Evolutionary conservation across 1,139 yeast genomes (phyloP).

Genomic region (Yamadazyma spencermartinsiae): DNA sequence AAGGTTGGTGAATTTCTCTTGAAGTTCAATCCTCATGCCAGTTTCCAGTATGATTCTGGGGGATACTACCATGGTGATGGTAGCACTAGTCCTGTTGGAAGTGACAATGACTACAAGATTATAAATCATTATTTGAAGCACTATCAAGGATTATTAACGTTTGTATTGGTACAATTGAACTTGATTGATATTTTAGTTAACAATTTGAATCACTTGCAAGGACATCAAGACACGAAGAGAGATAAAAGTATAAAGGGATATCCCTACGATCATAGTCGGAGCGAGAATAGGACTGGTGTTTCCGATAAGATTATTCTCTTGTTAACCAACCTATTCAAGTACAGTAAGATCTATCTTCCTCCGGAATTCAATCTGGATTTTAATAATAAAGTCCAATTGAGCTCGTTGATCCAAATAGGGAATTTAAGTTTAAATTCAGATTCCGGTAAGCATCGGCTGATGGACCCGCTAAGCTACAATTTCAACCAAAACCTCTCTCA

Average conservation of each 20-base stretch:
- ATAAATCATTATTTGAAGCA: constrained; percentile 42
- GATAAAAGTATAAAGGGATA: too few species aligned
- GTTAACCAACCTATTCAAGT: constrained; percentile 58
- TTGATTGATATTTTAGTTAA: constrained; percentile 55
- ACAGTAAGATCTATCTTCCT: constrained; percentile 59
- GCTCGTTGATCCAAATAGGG: constrained; percentile 14
- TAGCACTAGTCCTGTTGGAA: constrained; percentile 7
- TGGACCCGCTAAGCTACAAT: not conserved
- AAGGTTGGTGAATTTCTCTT: constrained; percentile 33
- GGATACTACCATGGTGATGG: not conserved
- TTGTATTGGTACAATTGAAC: constrained; percentile 56
- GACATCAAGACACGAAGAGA: not conserved
- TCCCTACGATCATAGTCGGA: too few species aligned
- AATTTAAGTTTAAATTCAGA: constrained; percentile 12
- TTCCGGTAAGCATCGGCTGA: not conserved
- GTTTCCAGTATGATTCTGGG: constrained; percentile 7
- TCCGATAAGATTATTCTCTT: constrained; percentile 63
- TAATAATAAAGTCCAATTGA: constrained; percentile 12
- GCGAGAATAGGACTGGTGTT: constrained; percentile 3
- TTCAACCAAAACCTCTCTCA: not conserved
- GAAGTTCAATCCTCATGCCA: constrained; percentile 12
- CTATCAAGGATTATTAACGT: constrained; percentile 59
- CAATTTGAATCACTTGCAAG: constrained; percentile 34
- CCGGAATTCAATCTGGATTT: constrained; percentile 22
- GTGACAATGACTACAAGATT: constrained; percentile 24